These are phyloP conservation scores for Fusarium liriodendri DNA, from an alignment of 2,329 filamentous ascomycete genomes.

Conservation along the genomic window DNA sequence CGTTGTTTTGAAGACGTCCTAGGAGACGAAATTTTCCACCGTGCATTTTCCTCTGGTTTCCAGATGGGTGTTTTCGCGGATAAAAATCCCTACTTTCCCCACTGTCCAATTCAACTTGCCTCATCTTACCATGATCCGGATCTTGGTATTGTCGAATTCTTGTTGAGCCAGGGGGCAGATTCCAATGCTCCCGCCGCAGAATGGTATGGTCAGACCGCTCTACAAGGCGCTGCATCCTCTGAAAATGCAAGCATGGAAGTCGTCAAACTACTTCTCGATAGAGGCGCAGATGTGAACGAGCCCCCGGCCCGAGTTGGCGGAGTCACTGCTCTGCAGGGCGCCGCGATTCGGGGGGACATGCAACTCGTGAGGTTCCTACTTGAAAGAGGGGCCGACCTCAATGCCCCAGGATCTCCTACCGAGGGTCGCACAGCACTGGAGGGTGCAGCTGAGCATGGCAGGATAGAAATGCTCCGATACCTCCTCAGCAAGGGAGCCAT, in stretches of 20 bases:
- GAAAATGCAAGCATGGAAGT: background rate
- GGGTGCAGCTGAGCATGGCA: slow-evolving; percentile 16
- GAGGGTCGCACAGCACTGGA: slow-evolving; percentile 12
- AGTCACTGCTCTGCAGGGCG: slow-evolving; percentile 7
- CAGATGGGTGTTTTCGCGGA: background rate
- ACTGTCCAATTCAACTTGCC: background rate
- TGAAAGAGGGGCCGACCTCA: background rate
- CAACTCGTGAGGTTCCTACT: background rate
- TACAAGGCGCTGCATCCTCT: background rate
- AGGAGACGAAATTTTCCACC: rapidly evolving
- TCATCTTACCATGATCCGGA: background rate
- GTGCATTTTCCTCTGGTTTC: background rate
- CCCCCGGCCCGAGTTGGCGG: background rate
- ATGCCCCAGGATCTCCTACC: background rate
- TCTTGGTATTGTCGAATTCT: background rate
- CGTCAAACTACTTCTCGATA: background rate
- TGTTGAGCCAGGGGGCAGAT: background rate
- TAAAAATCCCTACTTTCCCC: background rate
- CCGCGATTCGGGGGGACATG: background rate
- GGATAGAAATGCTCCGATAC: slow-evolving; percentile 4
- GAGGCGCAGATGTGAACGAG: background rate
- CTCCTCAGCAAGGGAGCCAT: background rate
- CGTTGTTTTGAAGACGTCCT: too few relatives aligned
- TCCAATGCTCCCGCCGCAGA: background rate
- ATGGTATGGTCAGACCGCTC: background rate